phyloP scores from a whole-genome alignment of 2,329 filamentous ascomycete genomes.

The Penicillium fuscoglaucum region DNA sequence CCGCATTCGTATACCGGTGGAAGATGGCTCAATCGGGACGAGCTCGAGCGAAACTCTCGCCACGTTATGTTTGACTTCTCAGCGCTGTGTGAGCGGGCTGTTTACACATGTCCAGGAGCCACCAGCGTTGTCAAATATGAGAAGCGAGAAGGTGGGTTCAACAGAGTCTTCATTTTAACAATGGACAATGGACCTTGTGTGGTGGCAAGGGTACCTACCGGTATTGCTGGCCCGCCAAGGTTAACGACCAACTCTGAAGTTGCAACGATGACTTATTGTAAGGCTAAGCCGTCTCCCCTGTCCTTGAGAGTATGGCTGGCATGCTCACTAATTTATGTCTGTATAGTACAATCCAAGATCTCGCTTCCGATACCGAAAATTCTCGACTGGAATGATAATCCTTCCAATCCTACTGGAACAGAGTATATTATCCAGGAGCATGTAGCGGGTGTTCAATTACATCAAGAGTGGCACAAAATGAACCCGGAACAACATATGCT shows the following conservation, averaged over 20 bases:
- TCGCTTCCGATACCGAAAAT: constrained; percentile 29
- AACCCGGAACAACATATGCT: constrained; percentile 34
- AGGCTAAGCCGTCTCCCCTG: neutral
- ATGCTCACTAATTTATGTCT: constrained; percentile 6
- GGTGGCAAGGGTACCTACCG: constrained; percentile 46
- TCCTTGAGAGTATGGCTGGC: neutral
- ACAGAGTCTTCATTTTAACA: constrained; percentile 47
- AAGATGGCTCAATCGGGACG: constrained; percentile 44
- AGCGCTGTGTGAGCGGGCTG: constrained; percentile 39
- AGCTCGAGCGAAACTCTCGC: constrained; percentile 41
- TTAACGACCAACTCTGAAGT: constrained; percentile 49
- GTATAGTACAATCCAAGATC: constrained; percentile 24
- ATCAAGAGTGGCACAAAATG: constrained; percentile 39
- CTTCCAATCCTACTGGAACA: constrained; percentile 34
- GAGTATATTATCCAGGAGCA: constrained; percentile 46
- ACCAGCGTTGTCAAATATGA: constrained; percentile 36
- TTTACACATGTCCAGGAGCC: constrained; percentile 40
- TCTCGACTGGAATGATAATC: constrained; percentile 28
- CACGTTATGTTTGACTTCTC: constrained; percentile 44
- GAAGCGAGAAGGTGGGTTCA: constrained; percentile 51
- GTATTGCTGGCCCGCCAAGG: constrained; percentile 39
- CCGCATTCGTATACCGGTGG: constrained; percentile 39
- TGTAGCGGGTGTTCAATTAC: constrained; percentile 35
- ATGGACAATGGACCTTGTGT: constrained; percentile 42
- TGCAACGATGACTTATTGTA: constrained; percentile 49